Evolutionary conservation across 2,329 filamentous ascomycete genomes (phyloP).

Genomic region (Alternaria ventricosa): DNA sequence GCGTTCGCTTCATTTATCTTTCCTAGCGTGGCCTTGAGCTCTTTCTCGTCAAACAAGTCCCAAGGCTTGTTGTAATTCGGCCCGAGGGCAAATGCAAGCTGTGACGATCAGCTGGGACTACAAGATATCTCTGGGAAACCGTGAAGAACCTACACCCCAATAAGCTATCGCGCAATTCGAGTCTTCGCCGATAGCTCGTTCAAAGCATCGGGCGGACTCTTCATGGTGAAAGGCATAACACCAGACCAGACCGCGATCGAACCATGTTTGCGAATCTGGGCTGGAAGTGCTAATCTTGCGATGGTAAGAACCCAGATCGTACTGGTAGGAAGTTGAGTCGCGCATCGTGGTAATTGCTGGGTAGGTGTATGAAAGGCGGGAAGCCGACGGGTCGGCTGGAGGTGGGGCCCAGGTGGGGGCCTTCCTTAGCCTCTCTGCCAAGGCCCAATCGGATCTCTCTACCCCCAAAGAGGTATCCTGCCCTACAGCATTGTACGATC

Average conservation of each 20-base stretch:
- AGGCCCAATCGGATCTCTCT: too few relatives aligned
- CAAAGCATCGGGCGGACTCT: slow-evolving; percentile 70
- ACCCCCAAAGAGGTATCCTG: too few relatives aligned
- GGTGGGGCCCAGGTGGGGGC: not conserved
- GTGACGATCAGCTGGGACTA: slow-evolving; percentile 44
- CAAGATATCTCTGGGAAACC: not conserved
- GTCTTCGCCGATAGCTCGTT: slow-evolving; percentile 64
- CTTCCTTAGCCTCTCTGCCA: not conserved
- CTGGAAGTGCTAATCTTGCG: slow-evolving; percentile 63
- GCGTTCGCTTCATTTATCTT: slow-evolving; percentile 56
- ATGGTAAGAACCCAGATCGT: slow-evolving; percentile 66
- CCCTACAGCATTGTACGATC: too few relatives aligned
- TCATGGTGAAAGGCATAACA: slow-evolving; percentile 79
- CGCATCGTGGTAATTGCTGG: not conserved
- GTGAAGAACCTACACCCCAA: slow-evolving; percentile 62
- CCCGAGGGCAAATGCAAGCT: slow-evolving; percentile 69
- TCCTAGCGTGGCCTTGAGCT: slow-evolving; percentile 61
- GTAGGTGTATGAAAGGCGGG: not conserved
- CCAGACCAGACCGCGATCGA: slow-evolving; percentile 75
- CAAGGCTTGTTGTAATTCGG: slow-evolving; percentile 84
- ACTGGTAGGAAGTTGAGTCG: slow-evolving; percentile 38
- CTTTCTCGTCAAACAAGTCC: slow-evolving; percentile 70
- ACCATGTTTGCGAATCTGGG: slow-evolving; percentile 67
- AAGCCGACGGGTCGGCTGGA: not conserved
- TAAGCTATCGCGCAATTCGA: slow-evolving; percentile 66